A percentile compares a stretch with the other conserved stretches of the same genome.
Evolutionary conservation across 129 eudicot genomes (phyloP).

Genomic region (Flaveria sonorensis): DNA sequence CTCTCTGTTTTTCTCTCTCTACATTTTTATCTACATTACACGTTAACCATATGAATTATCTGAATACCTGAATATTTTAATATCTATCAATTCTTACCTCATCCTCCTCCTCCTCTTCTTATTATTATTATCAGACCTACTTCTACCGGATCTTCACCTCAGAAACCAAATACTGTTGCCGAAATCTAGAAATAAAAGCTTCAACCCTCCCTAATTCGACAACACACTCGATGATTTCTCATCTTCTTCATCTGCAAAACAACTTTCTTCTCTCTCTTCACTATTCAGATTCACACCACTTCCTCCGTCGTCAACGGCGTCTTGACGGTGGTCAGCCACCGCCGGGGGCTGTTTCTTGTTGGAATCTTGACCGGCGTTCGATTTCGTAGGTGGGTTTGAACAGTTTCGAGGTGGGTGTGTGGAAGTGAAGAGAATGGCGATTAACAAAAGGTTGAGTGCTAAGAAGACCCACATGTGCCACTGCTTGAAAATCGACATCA

Average conservation of each 20-base stretch:
- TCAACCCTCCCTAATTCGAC: conserved; percentile 75
- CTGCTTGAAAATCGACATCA: conserved; percentile 59
- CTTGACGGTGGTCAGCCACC: conserved; percentile 11
- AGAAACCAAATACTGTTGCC: conserved; percentile 71
- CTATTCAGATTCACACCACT: conserved; percentile 15
- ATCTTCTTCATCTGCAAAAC: conserved; percentile 7
- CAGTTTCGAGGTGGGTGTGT: conserved; percentile 19
- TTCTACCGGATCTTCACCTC: conserved; percentile 50
- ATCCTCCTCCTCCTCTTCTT: conserved; percentile 9
- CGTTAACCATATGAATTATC: conserved; percentile 62
- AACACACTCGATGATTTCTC: conserved; percentile 25
- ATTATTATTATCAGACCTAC: conserved; percentile 34
- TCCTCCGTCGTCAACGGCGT: conserved; percentile 16
- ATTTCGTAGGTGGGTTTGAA: conserved; percentile 7
- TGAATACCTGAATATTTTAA: conserved; percentile 14
- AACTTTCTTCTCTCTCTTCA: conserved; percentile 25
- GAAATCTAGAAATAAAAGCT: conserved; percentile 82
- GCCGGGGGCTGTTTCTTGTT: conserved; percentile 1
- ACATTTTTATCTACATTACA: conserved; percentile 59
- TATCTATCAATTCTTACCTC: conserved; percentile 17
- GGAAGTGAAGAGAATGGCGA: conserved; percentile 82
- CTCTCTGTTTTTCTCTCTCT: not conserved
- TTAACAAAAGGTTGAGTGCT: conserved; percentile 61
- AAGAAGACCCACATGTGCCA: conserved; percentile 70
- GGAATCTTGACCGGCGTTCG: conserved; percentile 6